Evolutionary conservation across 495 filamentous ascomycete genomes (phyloP), one percentile per base, ranked within the genome.

Genomic region (Lichenothelia convexa): DNA sequence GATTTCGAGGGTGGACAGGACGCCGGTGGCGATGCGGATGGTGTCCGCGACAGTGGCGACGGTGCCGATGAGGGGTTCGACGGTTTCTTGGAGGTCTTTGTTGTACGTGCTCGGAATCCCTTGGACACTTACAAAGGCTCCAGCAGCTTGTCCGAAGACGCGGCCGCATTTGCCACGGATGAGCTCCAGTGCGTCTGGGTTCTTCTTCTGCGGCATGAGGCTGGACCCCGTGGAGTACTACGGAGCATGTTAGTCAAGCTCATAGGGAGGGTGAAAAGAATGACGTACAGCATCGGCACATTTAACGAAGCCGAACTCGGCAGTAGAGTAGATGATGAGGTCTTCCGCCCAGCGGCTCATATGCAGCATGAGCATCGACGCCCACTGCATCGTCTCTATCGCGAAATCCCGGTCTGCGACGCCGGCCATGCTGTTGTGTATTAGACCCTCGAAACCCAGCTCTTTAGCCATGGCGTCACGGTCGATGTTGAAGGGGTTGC

Each of bases 171-270:
- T 94, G 13, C 86, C 87, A 4, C 87, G 69, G 21, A 95, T 65
- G 32, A 95, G 70, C 56, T 94, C 87, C 21, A 94, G 61, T 40
- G 68, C 73, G 57, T 97, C 86, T 32, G 71, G 65, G 53, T 80
- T 78, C 63, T 74, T 72, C 64, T 93, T 92, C 64, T 97, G 84
- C 30, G 85, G 85, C 85, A 93, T 92, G 29, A 93, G 59, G 13
- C 74, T 81, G 41, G 71, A 78, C 23, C 84, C 85, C 1, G 83
- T 92, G 5, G 71, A 74, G 55, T 91, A 92, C n/a, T n/a, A n/a
- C n/a, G n/a, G n/a, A n/a, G n/a, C n/a, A n/a, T n/a, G n/a, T n/a
- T n/a, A n/a, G n/a, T n/a, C n/a, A n/a, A n/a, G n/a, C n/a, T n/a
- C n/a, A n/a, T n/a, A n/a, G n/a, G n/a, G n/a, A n/a, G n/a, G n/a